Base-by-base conservation (phyloP, 768 basidiomycete species). In the Trametes coccinea region DNA sequence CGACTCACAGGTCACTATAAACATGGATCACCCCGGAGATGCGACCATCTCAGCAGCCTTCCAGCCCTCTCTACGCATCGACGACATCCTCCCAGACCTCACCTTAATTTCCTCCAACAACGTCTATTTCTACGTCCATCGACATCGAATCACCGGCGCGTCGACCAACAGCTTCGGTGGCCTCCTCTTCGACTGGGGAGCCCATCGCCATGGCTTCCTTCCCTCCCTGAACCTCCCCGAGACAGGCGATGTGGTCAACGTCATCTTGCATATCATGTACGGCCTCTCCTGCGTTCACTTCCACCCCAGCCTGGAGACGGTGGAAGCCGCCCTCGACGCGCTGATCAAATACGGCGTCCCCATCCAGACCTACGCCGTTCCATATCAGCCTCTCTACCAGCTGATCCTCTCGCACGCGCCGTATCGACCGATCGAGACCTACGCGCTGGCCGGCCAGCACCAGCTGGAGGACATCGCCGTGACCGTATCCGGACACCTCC, bases 401-500 rank as follows among this genome's bases (percentile, higher is more conserved):
- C 68, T 77, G 31, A 63, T 79, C 49, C 71, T 77, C 37, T 69
- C 73, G 2, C 69, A 70, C 46, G 74, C 77, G 10, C 77, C 74
- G 7, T 60, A 72, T 16, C 63, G 56, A 17, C 78, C 80, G 4
- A 66, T 81, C 22, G 74, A 78, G 2, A 64, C 80, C 2, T 84
- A 80, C 66, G 69, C 78, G 0, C 71, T 82, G 14, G 81, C 79
- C 1, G 77, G 71, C 13, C 53, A 62, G n/a, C 59, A 74, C 65
- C 56, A 70, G 39, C 70, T 82, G 13, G 64, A 77, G 43, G 67
- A 72, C 1, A 72, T 84, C 29, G 80, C 81, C 1, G 71, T 74
- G 14, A 65, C 69, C 17, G 64, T 75, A 3, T 80, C 79, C 9
- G 70, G 75, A 11, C 74, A 77, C 62, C 73, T 79, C 7, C 71